A percentile compares a stretch with the other conserved stretches of the same genome.
Evolutionary conservation across 768 basidiomycete genomes (phyloP).

Genomic region (Leccinum subgranulosum): DNA sequence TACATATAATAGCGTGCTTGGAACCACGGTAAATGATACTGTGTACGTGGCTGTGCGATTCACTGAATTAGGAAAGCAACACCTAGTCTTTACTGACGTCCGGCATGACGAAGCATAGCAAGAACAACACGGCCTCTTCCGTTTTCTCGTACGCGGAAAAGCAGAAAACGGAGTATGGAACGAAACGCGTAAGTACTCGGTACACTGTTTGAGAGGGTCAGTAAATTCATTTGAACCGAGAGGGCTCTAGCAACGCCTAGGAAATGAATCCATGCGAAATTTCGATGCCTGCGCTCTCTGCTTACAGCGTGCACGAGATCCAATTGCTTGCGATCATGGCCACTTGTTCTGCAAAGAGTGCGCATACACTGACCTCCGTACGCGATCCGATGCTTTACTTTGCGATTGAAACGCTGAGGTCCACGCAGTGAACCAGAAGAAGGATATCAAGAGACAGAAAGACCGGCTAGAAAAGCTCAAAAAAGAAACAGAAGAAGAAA

Average conservation of each 20-base stretch:
- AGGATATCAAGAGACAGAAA: slow-evolving; percentile 90
- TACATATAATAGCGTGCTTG: neutral
- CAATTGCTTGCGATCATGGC: slow-evolving; percentile 78
- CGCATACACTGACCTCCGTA: slow-evolving; percentile 79
- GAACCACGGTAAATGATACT: neutral
- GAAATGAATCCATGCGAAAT: slow-evolving; percentile 88
- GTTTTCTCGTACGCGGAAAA: slow-evolving; percentile 90
- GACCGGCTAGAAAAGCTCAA: slow-evolving; percentile 69
- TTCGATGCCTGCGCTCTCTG: slow-evolving; percentile 93
- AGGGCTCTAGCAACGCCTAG: slow-evolving; percentile 37
- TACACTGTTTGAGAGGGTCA: neutral
- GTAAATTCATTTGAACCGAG: slow-evolving; percentile 5
- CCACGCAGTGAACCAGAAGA: slow-evolving; percentile 76
- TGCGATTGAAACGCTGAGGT: slow-evolving; percentile 4
- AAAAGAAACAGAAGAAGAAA: slow-evolving; percentile 79
- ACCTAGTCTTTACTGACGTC: neutral
- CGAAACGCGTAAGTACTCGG: slow-evolving; percentile 54
- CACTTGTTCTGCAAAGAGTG: slow-evolving; percentile 98
- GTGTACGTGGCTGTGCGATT: neutral
- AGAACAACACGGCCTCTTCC: slow-evolving; percentile 86
- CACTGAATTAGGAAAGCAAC: neutral
- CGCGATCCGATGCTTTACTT: slow-evolving; percentile 23
- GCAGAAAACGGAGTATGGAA: slow-evolving; percentile 77
- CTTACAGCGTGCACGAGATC: slow-evolving; percentile 77
- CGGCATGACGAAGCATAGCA: slow-evolving; percentile 83